These are phyloP conservation scores for Suhomyces anneliseae DNA, from an alignment of 1,139 yeast genomes.

Conservation along the genomic window DNA sequence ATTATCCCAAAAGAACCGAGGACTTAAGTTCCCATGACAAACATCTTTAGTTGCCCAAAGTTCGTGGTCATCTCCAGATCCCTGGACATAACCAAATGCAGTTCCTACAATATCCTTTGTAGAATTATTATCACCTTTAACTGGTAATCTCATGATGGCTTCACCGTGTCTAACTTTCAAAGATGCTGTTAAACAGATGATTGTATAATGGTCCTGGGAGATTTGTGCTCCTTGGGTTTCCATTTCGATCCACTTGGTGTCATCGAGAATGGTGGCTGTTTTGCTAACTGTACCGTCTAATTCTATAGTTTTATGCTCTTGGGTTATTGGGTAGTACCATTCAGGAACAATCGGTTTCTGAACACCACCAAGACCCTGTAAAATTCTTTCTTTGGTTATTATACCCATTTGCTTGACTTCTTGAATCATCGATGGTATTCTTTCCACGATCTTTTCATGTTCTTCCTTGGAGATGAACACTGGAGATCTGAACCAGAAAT, in stretches of 20 bases:
- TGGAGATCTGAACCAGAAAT: constrained; percentile 3
- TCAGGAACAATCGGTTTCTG: constrained; percentile 60
- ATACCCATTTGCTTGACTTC: constrained; percentile 43
- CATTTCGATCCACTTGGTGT: neutral
- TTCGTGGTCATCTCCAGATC: constrained; percentile 94
- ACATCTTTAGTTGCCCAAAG: constrained; percentile 62
- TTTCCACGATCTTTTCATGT: constrained; percentile 47
- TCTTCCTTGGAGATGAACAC: constrained; percentile 57
- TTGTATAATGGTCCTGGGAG: constrained; percentile 11
- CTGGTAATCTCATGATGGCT: neutral
- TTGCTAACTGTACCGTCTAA: neutral
- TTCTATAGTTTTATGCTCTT: neutral
- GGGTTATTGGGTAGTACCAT: constrained; percentile 56
- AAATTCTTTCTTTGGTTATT: constrained; percentile 32
- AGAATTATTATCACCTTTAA: neutral
- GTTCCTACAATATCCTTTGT: neutral
- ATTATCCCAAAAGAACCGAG: constrained; percentile 59
- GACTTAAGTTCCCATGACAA: constrained; percentile 44
- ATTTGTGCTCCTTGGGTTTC: neutral
- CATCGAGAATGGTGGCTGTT: neutral
- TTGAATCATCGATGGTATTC: constrained; percentile 51
- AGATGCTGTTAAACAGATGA: constrained; percentile 67
- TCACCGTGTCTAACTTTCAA: constrained; percentile 24
- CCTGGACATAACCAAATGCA: constrained; percentile 65
- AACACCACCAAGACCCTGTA: constrained; percentile 19